Evolutionary conservation across 768 basidiomycete genomes (phyloP).

Genomic region (Paxillus rubicundulus): DNA sequence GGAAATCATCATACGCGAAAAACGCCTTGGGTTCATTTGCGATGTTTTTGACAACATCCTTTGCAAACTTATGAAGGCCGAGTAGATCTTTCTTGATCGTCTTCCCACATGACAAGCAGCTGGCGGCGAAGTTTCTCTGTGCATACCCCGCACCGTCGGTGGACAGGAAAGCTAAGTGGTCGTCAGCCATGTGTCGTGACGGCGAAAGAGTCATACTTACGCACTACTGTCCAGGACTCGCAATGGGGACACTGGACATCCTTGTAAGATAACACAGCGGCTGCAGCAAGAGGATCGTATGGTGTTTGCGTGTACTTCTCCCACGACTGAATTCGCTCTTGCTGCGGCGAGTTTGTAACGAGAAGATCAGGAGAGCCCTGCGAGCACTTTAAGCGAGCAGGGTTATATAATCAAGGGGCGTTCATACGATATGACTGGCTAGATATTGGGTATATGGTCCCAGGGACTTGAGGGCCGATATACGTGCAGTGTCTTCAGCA

Average conservation of each 20-base stretch:
- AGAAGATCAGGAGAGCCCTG: slow-evolving; percentile 12
- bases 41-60: slow-evolving; percentile 27
- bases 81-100: slow-evolving; percentile 38
- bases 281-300: slow-evolving; percentile 24
- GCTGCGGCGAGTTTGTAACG: slow-evolving; percentile 4
- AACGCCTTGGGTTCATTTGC: too few species aligned
- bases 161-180: slow-evolving; percentile 36
- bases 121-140: slow-evolving; percentile 37
- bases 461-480: background rate
- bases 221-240: slow-evolving; percentile 4
- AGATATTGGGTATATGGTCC: slow-evolving; percentile 6
- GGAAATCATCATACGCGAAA: too few species aligned
- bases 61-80: slow-evolving; percentile 38
- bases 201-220: slow-evolving; percentile 16
- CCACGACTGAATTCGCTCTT: slow-evolving; percentile 9
- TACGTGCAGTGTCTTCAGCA: slow-evolving; percentile 17
- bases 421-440: slow-evolving; percentile 10
- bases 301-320: background rate
- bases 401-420: background rate
- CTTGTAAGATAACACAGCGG: slow-evolving; percentile 13
- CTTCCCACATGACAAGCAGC: slow-evolving; percentile 35
- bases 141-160: slow-evolving; percentile 43
- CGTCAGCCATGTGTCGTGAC: background rate
- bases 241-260: slow-evolving; percentile 33
- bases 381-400: background rate